phyloP scores from a whole-genome alignment of 768 basidiomycete genomes.

The Gloeopeniophorella convolvens region DNA sequence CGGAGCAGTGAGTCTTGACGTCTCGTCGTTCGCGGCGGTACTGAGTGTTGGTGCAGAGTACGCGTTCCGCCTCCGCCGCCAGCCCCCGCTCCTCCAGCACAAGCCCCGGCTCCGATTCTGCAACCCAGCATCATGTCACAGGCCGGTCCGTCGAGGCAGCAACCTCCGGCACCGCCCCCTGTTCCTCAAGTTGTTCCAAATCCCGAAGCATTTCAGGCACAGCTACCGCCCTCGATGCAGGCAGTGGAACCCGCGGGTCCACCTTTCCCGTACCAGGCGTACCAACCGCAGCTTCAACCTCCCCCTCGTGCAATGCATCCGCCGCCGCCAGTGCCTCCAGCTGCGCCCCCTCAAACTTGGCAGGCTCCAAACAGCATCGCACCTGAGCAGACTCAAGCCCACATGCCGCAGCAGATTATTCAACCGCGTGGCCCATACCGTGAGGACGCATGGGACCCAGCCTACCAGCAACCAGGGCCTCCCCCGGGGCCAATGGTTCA shows the following conservation, averaged over 20 bases:
- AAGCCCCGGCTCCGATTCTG: constrained; percentile 7
- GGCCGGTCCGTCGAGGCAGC: constrained; percentile 17
- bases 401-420: constrained; percentile 31
- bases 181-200: constrained; percentile 16
- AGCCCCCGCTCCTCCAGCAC: constrained; percentile 3
- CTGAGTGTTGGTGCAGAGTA: no score
- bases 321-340: constrained; percentile 41
- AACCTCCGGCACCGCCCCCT: constrained; percentile 19
- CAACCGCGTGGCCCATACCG: constrained; percentile 21
- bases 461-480: constrained; percentile 39
- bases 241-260: constrained; percentile 23
- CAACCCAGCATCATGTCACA: constrained; percentile 10
- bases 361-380: constrained; percentile 54
- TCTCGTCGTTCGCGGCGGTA: no score
- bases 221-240: constrained; percentile 14
- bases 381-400: constrained; percentile 57
- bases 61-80: constrained; percentile 3
- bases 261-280: constrained; percentile 28
- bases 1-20: constrained; percentile 50
- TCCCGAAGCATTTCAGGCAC: constrained; percentile 14
- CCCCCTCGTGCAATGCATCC: constrained; percentile 39
- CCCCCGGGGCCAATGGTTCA: constrained; percentile 42
- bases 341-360: constrained; percentile 57
- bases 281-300: constrained; percentile 35
- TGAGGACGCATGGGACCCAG: constrained; percentile 42